phyloP scores from a whole-genome alignment of 192 early-diverging fungal species.

The Backusella westeae region DNA sequence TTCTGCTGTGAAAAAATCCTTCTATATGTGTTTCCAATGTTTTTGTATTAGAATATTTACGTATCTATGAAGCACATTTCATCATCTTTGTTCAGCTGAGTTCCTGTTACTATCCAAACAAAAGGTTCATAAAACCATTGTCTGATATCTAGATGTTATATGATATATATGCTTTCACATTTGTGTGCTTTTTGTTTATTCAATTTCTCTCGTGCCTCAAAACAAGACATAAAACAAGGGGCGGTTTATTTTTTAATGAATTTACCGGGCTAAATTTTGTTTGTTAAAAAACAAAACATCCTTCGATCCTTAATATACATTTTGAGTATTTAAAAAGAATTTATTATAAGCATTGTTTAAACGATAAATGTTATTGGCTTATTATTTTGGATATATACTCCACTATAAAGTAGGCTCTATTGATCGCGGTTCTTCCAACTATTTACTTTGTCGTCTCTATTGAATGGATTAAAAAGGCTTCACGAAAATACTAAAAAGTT shows the following conservation, averaged over 20 bases:
- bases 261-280: not conserved
- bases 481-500: too few species aligned
- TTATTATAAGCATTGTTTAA: too few species aligned
- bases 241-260: not conserved
- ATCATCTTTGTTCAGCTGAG: not conserved
- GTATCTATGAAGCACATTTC: not conserved
- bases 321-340: too few species aligned
- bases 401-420: too few species aligned
- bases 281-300: not conserved
- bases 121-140: not conserved
- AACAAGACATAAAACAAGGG: not conserved
- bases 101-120: not conserved
- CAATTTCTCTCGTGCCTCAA: not conserved
- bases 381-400: too few species aligned
- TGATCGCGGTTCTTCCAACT: too few species aligned
- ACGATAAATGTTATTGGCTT: too few species aligned
- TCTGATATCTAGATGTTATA: too few species aligned
- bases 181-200: not conserved
- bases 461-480: too few species aligned
- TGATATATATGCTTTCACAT: too few species aligned
- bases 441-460: too few species aligned
- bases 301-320: too few species aligned
- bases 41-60: not conserved
- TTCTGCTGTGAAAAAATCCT: not conserved
- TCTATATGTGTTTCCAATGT: not conserved